Evolutionary conservation across 176 grass and related monocot species (phyloP), one percentile per base, ranked within the genome.

Genomic region (Cenchrus americanus): DNA sequence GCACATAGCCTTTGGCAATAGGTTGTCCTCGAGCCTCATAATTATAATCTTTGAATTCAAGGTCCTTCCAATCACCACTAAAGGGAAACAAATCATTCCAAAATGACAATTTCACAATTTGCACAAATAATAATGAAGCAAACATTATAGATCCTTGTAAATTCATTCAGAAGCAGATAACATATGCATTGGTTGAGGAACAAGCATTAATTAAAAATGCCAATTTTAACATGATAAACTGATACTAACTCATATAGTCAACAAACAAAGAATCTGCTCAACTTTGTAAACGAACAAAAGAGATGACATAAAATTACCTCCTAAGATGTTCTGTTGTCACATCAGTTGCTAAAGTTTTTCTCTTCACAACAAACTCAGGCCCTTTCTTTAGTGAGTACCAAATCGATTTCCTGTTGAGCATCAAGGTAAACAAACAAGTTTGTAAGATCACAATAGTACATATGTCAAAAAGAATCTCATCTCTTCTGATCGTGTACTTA

Each of bases 21-120:
- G 91, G 93, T 85, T 95, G 96, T 19, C 85, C 96, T 62, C 89
- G 89, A 58, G 96, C 91, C 90, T 64, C 89, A 66, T 90, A 85
- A 66, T 99, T 96, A 66, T 99, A 99, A 22, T 92, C 87, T 89
- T 99, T 99, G 40, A 99, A 99, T 83, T 96, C 93, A 14, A 94
- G 70, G 62, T 94, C 86, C 73, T 96, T 99, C 93, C 91, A 99
- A 24, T 99, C 93, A 81, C 96, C 93, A 85, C 96, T 99, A 87
- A 81, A 90, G 47, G 22, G 79, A 27, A 27, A 27, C 27, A 27
- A 82, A 30, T 21, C 7, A 1, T 51, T 71, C 47, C 44, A 24
- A 85, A 47, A 51, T 76, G 7, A 77, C 59, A 40, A 62, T 19
- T 10, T 75, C 24, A 66, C 27, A 84, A 60, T 15, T 8, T 55